phyloP scores from a whole-genome alignment of 2,329 filamentous ascomycete genomes.

The Diplodia mutila region DNA sequence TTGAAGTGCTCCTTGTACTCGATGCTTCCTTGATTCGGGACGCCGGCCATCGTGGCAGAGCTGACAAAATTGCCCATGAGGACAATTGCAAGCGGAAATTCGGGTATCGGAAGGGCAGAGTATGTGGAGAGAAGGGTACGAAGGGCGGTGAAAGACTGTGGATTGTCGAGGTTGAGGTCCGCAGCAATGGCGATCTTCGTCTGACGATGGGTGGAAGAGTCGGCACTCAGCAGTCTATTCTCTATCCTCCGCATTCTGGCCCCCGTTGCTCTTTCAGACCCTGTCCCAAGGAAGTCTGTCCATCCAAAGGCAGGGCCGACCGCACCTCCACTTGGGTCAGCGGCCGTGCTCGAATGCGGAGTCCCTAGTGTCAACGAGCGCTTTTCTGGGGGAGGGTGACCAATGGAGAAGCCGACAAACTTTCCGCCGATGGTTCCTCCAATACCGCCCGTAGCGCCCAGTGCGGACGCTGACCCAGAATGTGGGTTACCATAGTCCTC shows the following conservation, averaged over 20 bases:
- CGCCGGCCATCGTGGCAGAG: conserved; percentile 63
- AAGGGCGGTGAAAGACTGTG: conserved; percentile 78
- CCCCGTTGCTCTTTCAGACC: conserved; percentile 84
- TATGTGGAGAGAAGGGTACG: conserved; percentile 78
- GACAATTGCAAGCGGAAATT: conserved; percentile 77
- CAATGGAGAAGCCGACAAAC: conserved; percentile 88
- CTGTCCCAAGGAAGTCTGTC: conserved; percentile 93
- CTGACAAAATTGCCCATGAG: conserved; percentile 82
- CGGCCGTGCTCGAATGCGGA: conserved; percentile 45
- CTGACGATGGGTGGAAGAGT: conserved; percentile 35
- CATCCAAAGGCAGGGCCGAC: conserved; percentile 71
- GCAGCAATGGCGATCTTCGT: conserved; percentile 43
- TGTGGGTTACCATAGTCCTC: conserved; percentile 78
- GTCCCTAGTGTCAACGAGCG: conserved; percentile 74
- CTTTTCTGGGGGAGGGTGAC: conserved; percentile 88
- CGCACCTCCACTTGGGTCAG: conserved; percentile 51
- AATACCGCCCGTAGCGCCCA: conserved; percentile 79
- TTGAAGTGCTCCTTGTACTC: conserved; percentile 98
- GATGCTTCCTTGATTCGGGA: conserved; percentile 76
- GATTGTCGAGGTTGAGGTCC: conserved; percentile 72
- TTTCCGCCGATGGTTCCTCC: conserved; percentile 90
- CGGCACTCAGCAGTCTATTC: conserved; percentile 61
- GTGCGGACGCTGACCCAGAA: conserved; percentile 57
- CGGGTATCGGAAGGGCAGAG: conserved; percentile 62
- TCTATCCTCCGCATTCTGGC: conserved; percentile 82